Base-by-base conservation (phyloP, 352 stramenopile genomes). In the Phytophthora chlamydospora region DNA sequence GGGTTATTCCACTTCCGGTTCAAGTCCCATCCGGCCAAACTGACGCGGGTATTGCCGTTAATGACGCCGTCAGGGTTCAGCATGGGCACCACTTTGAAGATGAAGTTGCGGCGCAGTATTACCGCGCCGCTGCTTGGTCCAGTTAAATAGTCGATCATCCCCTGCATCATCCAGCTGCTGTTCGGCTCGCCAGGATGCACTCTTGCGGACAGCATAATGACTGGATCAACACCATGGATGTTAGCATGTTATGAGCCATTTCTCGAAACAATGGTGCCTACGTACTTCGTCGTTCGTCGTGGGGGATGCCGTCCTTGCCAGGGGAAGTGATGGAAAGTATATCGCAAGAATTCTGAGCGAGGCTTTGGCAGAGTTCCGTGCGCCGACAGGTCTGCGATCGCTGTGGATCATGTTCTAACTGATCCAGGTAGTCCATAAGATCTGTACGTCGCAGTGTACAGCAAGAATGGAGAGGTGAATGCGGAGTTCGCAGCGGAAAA, bases 41-140 rank as follows among this genome's bases (percentile, higher is more conserved):
- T 95, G 11, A 91, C 87, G 16, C 92, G 87, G 40, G 93, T 95
- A 58, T 98, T 98, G 55, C 92, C 92, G 42, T 97, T 91, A 36
- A 97, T 88, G 36, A 98, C 92, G 17, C 92, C 92, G 58, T 98
- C 92, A 0, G 89, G 88, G 42, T 98, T 98, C 35, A 98, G 83
- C 92, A 98, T 98, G 5, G 92, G 92, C 6, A 96, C 85, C 16
- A 98, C 43, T 63, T 97, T 96, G 62, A 97, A 96, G 13, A 97
- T 62, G 24, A 97, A 96, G 47, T 91, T 59, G 29, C 76, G 71
- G 3, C 91, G 83, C 8, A 97, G 68, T 10, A 93, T 57, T 2
- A 62, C 60, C 0, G 92, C 90, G 1, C 76, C 87, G 6, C 61
- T 77, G 8, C 75, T 82, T 1, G 73, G n/a, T 1, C 85, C 76